phyloP scores from a whole-genome alignment of 2,329 filamentous ascomycete species.

The Talaromyces funiculosus region DNA sequence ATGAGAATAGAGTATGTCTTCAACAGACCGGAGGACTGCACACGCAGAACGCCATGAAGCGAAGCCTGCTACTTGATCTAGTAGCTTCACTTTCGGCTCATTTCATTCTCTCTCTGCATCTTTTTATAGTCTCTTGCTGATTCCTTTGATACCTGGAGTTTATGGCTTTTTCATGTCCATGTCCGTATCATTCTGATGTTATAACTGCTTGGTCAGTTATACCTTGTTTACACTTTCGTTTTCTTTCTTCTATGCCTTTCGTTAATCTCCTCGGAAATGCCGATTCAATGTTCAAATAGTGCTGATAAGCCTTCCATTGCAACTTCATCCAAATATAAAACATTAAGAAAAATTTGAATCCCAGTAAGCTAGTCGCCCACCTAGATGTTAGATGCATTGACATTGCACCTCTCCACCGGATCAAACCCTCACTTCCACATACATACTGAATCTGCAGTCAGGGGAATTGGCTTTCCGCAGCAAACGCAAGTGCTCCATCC shows the following conservation, averaged over 20 bases:
- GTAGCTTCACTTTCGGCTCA: not conserved
- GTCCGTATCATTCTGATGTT: not conserved
- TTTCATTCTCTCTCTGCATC: not conserved
- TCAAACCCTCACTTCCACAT: not conserved
- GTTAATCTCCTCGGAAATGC: not conserved
- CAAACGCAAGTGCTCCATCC: no score
- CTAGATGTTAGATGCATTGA: not conserved
- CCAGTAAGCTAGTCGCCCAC: not conserved
- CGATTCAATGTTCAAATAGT: not conserved
- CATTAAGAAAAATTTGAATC: not conserved
- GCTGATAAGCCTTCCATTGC: not conserved
- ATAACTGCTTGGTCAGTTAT: not conserved
- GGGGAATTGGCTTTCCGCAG: no score
- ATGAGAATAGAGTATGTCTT: not conserved
- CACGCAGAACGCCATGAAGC: not conserved
- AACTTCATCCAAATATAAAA: not conserved
- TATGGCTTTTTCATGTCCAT: not conserved
- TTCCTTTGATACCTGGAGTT: not conserved
- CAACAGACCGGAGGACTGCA: conserved; percentile 1
- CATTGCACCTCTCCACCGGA: not conserved
- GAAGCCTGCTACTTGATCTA: not conserved
- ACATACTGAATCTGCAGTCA: not conserved
- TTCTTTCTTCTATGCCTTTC: not conserved
- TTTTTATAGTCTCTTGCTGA: not conserved
- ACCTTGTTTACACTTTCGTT: not conserved